A percentile compares a stretch with the other conserved stretches of the same genome.
Evolutionary conservation across 768 basidiomycete genomes (phyloP).

Genomic region (Leccinum arenicola): DNA sequence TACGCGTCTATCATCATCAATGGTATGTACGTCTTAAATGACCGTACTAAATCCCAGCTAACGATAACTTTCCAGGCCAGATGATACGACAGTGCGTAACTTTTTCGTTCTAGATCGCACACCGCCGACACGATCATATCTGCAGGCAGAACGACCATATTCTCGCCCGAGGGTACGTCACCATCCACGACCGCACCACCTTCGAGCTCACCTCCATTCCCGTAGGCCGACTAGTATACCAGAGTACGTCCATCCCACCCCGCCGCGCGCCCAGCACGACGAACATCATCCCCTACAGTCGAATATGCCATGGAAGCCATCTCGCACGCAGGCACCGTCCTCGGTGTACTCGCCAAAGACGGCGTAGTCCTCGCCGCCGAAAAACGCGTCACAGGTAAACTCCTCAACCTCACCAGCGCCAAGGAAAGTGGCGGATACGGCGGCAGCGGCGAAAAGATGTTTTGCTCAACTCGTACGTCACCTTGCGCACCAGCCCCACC

Average conservation of each 20-base stretch:
- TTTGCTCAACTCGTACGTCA: slow-evolving; percentile 81
- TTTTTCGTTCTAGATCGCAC: slow-evolving; percentile 5
- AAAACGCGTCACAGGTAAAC: slow-evolving; percentile 98
- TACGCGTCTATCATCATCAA: slow-evolving; percentile 18
- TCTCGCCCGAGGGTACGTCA: slow-evolving; percentile 90
- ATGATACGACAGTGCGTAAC: slow-evolving; percentile 87
- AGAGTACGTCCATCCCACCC: slow-evolving; percentile 58
- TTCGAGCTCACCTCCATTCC: slow-evolving; percentile 1
- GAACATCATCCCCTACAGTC: slow-evolving; percentile 49
- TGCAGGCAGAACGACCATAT: slow-evolving; percentile 93
- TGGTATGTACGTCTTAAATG: slow-evolving; percentile 38
- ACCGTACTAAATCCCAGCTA: neutral
- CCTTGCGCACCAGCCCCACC: neutral
- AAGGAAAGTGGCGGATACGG: slow-evolving; percentile 85
- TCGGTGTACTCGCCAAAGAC: slow-evolving; percentile 88
- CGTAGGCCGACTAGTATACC: slow-evolving; percentile 92
- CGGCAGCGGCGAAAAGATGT: slow-evolving; percentile 98
- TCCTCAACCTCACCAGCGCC: slow-evolving; percentile 83
- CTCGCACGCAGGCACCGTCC: slow-evolving; percentile 90
- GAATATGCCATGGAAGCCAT: slow-evolving; percentile 99
- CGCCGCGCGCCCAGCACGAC: slow-evolving; percentile 1
- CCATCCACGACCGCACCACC: slow-evolving; percentile 1
- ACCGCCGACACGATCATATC: slow-evolving; percentile 23
- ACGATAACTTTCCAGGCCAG: slow-evolving; percentile 51
- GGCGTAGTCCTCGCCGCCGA: slow-evolving; percentile 92